These are phyloP conservation scores for Phytophthora tubulina DNA, from an alignment of 352 stramenopile genomes.

Conservation along the genomic window DNA sequence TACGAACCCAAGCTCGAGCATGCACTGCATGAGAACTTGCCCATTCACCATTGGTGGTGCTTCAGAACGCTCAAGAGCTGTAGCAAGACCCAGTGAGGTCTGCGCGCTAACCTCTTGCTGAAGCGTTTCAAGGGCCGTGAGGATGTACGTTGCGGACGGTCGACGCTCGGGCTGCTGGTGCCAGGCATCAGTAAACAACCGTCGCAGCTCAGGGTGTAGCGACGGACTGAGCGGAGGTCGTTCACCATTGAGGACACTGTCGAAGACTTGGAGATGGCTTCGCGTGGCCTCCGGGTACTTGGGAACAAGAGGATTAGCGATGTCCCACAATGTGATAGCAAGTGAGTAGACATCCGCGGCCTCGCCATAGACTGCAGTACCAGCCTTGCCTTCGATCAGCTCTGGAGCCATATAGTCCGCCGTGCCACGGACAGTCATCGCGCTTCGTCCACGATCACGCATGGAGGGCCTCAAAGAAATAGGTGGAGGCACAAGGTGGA, in stretches of 20 bases:
- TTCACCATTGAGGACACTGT: constrained; percentile 67
- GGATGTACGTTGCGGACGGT: constrained; percentile 59
- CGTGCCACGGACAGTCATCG: constrained; percentile 82
- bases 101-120: constrained; percentile 57
- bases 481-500: constrained; percentile 25
- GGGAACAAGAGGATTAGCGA: constrained; percentile 63
- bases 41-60: constrained; percentile 50
- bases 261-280: constrained; percentile 79
- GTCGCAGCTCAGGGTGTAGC: constrained; percentile 49
- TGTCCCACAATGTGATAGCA: constrained; percentile 85
- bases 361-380: constrained; percentile 74
- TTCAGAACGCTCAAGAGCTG: constrained; percentile 38
- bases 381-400: constrained; percentile 77
- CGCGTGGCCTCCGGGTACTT: constrained; percentile 71
- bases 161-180: constrained; percentile 57
- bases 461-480: constrained; percentile 37
- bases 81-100: constrained; percentile 47
- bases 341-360: constrained; percentile 79
- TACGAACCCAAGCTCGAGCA: constrained; percentile 69
- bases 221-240: constrained; percentile 53
- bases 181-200: constrained; percentile 67
- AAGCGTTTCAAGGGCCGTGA: constrained; percentile 58
- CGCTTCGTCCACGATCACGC: constrained; percentile 43
- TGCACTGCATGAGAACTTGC: constrained; percentile 65
- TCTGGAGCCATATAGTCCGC: constrained; percentile 88